A percentile compares a stretch with the other conserved stretches of the same genome.
These are phyloP conservation scores for Starmerella apis DNA, from an alignment of 805 yeast species.

Conservation along the genomic window DNA sequence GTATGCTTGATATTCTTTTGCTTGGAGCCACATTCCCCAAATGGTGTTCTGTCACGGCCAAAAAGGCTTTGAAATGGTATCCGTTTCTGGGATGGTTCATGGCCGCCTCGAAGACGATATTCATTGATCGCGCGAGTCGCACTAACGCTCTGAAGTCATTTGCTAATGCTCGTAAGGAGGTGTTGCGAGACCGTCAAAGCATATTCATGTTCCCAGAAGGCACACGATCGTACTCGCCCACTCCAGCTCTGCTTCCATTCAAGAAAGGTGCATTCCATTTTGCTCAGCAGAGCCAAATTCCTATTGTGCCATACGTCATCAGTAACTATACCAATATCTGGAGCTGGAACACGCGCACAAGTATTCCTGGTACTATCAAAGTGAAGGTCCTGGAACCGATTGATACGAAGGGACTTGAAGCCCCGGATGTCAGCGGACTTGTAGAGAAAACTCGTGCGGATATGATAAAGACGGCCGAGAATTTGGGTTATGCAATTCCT, in stretches of 20 bases:
- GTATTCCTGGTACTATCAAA: conserved; percentile 62
- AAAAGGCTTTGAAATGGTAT: conserved; percentile 65
- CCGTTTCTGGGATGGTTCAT: conserved; percentile 98
- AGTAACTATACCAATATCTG: conserved; percentile 72
- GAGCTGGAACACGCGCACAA: conserved; percentile 49
- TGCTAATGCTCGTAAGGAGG: conserved; percentile 51
- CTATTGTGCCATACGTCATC: conserved; percentile 79
- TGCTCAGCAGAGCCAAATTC: conserved; percentile 85
- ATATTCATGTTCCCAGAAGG: conserved; percentile 96
- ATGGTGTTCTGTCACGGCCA: conserved; percentile 86
- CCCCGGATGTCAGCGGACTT: conserved; percentile 59
- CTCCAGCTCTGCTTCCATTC: conserved; percentile 68
- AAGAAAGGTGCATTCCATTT: conserved; percentile 97
- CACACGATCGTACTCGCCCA: conserved; percentile 69
- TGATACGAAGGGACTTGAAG: conserved; percentile 54
- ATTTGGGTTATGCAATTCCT: conserved; percentile 28
- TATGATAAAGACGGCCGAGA: conserved; percentile 40
- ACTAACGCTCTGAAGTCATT: conserved; percentile 67
- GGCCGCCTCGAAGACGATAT: conserved; percentile 81
- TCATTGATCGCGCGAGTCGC: conserved; percentile 72
- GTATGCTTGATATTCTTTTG: conserved; percentile 71
- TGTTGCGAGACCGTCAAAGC: conserved; percentile 57
- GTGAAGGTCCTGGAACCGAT: conserved; percentile 77
- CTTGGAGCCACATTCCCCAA: conserved; percentile 78
- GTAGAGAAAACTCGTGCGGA: conserved; percentile 44